A percentile compares a stretch with the other conserved stretches of the same genome.
phyloP scores from a whole-genome alignment of 2,329 filamentous ascomycete species.

The Aspergillus neoniger region DNA sequence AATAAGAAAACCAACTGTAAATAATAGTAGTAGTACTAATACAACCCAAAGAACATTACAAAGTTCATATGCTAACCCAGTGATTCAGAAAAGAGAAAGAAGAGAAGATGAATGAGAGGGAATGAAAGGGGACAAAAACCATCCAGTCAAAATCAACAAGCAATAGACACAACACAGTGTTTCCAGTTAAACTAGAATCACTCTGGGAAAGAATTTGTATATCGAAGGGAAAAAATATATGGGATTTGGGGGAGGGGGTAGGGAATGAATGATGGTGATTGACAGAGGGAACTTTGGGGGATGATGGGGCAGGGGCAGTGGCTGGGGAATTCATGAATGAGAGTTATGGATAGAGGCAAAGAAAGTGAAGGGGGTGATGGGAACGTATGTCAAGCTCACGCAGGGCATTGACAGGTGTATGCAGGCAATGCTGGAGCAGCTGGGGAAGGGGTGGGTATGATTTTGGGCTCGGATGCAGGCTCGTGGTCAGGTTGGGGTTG shows the following conservation, averaged over 20 bases:
- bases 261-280: not conserved
- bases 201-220: not conserved
- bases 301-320: not conserved
- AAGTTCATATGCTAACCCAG: not conserved
- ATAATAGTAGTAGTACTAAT: too few relatives aligned
- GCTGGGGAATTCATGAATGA: not conserved
- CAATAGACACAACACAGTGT: not conserved
- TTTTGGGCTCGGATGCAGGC: conserved; percentile 11
- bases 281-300: not conserved
- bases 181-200: not conserved
- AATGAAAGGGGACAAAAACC: too few relatives aligned
- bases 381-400: not conserved
- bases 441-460: not conserved
- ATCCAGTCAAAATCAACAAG: not conserved
- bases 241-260: not conserved
- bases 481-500: conserved; percentile 4
- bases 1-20: too few relatives aligned
- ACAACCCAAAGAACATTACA: too few relatives aligned
- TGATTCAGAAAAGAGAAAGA: not conserved
- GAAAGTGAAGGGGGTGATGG: not conserved
- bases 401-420: conserved; percentile 12
- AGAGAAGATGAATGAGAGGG: too few relatives aligned
- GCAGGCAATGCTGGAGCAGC: conserved; percentile 4
- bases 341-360: not conserved
- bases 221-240: not conserved